phyloP scores from a whole-genome alignment of 192 early-diverging fungal species.

The Umbelopsis ramanniana region DNA sequence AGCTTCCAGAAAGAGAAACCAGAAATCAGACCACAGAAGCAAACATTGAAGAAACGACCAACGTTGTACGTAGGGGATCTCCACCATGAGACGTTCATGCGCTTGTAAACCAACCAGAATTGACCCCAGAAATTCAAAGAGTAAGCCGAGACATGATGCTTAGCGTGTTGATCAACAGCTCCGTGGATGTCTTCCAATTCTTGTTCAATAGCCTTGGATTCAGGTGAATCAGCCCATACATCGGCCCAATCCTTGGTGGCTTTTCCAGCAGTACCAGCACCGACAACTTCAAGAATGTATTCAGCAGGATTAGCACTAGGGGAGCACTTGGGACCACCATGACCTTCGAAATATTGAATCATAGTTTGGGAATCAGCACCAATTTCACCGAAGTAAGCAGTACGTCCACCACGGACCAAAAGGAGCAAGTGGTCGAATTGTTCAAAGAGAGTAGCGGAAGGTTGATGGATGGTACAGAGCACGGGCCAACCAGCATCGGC shows the following conservation, averaged over 20 bases:
- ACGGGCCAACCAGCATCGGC: slow-evolving; percentile 69
- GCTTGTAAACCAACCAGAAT: slow-evolving; percentile 58
- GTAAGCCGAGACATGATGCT: slow-evolving; percentile 24
- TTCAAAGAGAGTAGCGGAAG: slow-evolving; percentile 81
- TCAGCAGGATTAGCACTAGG: slow-evolving; percentile 80
- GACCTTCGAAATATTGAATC: slow-evolving; percentile 73
- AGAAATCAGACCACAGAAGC: slow-evolving; percentile 61
- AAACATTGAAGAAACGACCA: slow-evolving; percentile 60
- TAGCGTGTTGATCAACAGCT: slow-evolving; percentile 10
- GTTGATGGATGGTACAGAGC: slow-evolving; percentile 88
- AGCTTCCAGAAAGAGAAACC: slow-evolving; percentile 74
- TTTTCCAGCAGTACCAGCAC: slow-evolving; percentile 55
- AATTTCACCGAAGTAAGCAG: slow-evolving; percentile 83
- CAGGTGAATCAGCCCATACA: slow-evolving; percentile 67
- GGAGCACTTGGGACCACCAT: slow-evolving; percentile 73
- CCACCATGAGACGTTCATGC: slow-evolving; percentile 74
- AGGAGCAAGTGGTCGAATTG: slow-evolving; percentile 86
- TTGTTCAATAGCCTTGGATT: slow-evolving; percentile 45
- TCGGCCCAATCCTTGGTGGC: slow-evolving; percentile 71
- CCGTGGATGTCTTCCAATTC: slow-evolving; percentile 60
- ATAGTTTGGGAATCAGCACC: slow-evolving; percentile 67
- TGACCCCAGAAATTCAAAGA: slow-evolving; percentile 47
- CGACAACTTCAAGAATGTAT: slow-evolving; percentile 85
- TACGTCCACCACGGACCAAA: slow-evolving; percentile 74
- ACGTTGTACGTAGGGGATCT: slow-evolving; percentile 73